Percentiles rank a stretch among this genome's conserved stretches.
Evolutionary conservation across 2,329 filamentous ascomycete species (phyloP).

Genomic region (Dothiorella sarmentorum): DNA sequence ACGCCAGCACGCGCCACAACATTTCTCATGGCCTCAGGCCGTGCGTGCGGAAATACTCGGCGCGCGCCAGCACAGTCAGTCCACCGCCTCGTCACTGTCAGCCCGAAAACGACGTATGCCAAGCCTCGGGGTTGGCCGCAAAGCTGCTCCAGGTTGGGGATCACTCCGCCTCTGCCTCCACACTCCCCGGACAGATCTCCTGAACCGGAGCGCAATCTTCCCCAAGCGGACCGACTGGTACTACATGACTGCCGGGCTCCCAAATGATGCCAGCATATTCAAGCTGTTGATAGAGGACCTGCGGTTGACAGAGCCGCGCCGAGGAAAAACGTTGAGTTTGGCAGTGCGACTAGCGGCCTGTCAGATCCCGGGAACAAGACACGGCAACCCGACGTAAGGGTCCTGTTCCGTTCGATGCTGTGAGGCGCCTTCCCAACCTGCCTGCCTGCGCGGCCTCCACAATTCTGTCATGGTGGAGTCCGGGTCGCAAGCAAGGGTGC

Average conservation of each 20-base stretch:
- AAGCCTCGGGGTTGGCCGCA: neutral
- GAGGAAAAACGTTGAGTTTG: neutral
- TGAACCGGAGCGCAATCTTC: neutral
- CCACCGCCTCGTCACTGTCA: neutral
- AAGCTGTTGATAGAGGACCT: neutral
- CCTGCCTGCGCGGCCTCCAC: no score
- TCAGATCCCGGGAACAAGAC: neutral
- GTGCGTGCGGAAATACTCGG: neutral
- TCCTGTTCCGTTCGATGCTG: no score
- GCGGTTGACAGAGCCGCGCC: neutral
- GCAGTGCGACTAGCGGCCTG: neutral
- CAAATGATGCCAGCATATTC: neutral
- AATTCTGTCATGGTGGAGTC: conserved; percentile 2
- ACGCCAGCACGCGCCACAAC: neutral
- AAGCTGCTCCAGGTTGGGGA: conserved; percentile 1
- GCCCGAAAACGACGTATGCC: neutral
- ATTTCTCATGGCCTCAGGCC: neutral
- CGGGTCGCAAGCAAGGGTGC: conserved; percentile 9
- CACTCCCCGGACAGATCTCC: conserved; percentile 11
- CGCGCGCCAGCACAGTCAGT: neutral
- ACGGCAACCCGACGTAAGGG: neutral
- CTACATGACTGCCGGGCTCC: neutral
- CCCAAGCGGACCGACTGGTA: neutral
- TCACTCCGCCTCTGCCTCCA: conserved; percentile 10
- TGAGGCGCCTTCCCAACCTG: no score